Evolutionary conservation across 2,329 filamentous ascomycete genomes (phyloP).

Genomic region (Pyrenophora teres): DNA sequence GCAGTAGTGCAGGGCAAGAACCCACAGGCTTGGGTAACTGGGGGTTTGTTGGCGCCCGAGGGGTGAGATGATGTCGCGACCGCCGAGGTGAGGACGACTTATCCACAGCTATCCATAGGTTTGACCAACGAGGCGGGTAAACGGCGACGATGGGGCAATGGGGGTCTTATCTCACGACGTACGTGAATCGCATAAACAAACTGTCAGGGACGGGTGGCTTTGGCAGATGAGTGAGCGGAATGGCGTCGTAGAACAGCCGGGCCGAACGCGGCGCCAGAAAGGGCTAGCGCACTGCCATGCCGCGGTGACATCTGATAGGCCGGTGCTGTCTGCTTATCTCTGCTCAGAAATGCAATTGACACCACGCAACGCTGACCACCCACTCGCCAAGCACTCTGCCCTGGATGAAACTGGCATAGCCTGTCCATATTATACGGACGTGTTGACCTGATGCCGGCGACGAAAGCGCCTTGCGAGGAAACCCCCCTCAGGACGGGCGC

Average conservation of each 20-base stretch:
- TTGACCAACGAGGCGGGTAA: background rate
- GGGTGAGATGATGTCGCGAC: background rate
- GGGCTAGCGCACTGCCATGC: background rate
- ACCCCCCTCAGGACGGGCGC: conserved; percentile 5
- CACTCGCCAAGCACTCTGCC: conserved; percentile 38
- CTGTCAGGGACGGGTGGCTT: conserved; percentile 12
- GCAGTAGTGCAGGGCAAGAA: conserved; percentile 10
- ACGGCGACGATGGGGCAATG: background rate
- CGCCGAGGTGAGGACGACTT: background rate
- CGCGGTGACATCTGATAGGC: conserved; percentile 2
- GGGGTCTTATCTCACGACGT: conserved; percentile 14
- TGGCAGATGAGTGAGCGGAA: background rate
- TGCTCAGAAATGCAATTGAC: conserved; percentile 19
- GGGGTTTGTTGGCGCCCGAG: conserved; percentile 6
- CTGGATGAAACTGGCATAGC: conserved; percentile 26
- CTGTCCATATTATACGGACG: conserved; percentile 10
- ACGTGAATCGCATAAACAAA: conserved; percentile 11
- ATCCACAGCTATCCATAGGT: background rate
- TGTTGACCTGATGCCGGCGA: conserved; percentile 8
- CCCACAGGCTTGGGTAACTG: conserved; percentile 2
- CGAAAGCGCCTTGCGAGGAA: conserved; percentile 16
- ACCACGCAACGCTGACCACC: conserved; percentile 27
- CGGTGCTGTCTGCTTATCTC: conserved; percentile 9
- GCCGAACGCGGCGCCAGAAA: conserved; percentile 4
- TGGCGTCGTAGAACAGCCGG: conserved; percentile 11